Evolutionary conservation across 257 asterid genomes (phyloP), one percentile per base, ranked within the genome.

Genomic region (Solanum phureja): DNA sequence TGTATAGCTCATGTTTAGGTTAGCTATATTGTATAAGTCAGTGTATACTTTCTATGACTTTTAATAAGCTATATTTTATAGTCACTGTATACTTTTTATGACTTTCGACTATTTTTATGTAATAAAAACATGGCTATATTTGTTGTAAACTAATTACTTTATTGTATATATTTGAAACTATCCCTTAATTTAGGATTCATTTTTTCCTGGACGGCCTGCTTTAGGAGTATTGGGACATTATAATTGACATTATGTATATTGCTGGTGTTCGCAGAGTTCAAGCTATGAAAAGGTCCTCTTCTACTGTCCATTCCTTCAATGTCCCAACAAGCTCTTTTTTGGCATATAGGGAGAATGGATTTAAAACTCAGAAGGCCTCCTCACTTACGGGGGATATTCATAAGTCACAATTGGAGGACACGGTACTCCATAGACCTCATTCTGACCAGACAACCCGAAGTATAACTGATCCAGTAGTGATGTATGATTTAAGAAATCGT

Each of bases 191-290:
- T 82, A 10, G 69, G 24, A 29, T 82, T 49, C 31, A 19, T 49
- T 49, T 82, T 82, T 29, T 31, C 85, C 71, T 52, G 21, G 42
- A 31, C 19, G 44, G 27, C 31, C 69, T 82, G 31, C 44, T 31
- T 82, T 82, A 82, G 86, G 86, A 52, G 46, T 49, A 82, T 49
- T 46, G 40, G 68, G 42, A 9, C 18, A 81, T 49, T 29, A 5
- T 49, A 16, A 82, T 31, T 82, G 44, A 82, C 37, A 49, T 29
- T 82, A 18, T 82, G 86, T 31, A 82, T 52, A 52, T 82, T 82
- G 69, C 64, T 82, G 86, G 62, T 74, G 90, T 83, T 88, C 92
- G 90, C 92, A 96, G 99, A 89, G 83, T 91, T 87, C 94, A 88
- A 91, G 92, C 91, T 84, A 89, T 87, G 49, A 38, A 77, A 88